Evolutionary conservation across 257 asterid species (phyloP).

Genomic region (Fraxinus pennsylvanica): DNA sequence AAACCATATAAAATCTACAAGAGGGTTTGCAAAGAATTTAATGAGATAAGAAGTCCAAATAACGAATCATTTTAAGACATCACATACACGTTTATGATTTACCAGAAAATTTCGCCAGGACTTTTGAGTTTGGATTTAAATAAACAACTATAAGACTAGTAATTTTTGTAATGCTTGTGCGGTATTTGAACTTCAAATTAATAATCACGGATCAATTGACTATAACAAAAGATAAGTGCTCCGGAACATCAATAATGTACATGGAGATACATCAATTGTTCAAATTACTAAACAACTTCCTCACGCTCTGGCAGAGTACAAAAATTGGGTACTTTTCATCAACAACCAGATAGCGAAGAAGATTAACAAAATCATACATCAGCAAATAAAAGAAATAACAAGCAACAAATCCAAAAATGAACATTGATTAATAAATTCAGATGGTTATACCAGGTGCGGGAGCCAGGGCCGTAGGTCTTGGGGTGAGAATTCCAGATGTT

Average conservation of each 20-base stretch:
- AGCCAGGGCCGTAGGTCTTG: conserved; percentile 57
- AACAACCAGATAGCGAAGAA: neutral
- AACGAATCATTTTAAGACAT: conserved; percentile 26
- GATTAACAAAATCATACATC: neutral
- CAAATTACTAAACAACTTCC: neutral
- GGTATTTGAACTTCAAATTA: neutral
- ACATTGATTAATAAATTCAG: neutral
- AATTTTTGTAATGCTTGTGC: neutral
- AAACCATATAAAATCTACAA: neutral
- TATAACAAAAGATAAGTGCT: neutral
- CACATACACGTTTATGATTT: neutral
- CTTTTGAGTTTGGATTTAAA: neutral
- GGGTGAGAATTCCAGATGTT: conserved; percentile 63
- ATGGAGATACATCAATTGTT: neutral
- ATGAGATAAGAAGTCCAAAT: conserved; percentile 43
- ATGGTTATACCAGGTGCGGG: conserved; percentile 47
- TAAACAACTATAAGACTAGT: neutral
- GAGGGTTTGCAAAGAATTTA: neutral
- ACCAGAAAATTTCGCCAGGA: neutral
- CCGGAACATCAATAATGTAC: neutral
- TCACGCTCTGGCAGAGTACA: neutral
- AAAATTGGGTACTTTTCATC: neutral
- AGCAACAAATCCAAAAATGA: neutral
- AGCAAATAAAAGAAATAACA: neutral
- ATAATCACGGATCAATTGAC: neutral